Evolutionary conservation across 495 filamentous ascomycete species (phyloP).

Genomic region (Xylaria castorea): DNA sequence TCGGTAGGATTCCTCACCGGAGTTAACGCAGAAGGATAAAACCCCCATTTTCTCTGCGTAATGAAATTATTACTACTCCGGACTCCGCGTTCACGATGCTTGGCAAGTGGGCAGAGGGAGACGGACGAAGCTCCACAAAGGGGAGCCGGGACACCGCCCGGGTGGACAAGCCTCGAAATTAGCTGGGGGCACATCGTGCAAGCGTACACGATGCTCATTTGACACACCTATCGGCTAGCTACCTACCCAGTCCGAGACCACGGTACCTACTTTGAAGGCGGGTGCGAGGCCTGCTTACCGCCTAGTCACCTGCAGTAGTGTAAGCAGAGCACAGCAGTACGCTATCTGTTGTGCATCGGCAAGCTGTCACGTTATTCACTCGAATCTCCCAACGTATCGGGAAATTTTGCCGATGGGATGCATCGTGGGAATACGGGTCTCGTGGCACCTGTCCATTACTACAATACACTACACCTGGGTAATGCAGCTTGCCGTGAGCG

Average conservation of each 20-base stretch:
- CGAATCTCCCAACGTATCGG: neutral
- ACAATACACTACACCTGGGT: neutral
- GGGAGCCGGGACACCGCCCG: constrained; percentile 10
- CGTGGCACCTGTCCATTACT: constrained; percentile 11
- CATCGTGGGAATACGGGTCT: neutral
- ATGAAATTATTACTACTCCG: constrained; percentile 10
- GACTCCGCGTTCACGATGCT: constrained; percentile 23
- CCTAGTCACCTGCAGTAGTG: constrained; percentile 15
- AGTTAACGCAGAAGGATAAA: neutral
- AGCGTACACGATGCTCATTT: constrained; percentile 11
- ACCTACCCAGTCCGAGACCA: constrained; percentile 8
- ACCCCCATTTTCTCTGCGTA: neutral
- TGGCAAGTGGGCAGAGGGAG: constrained; percentile 17
- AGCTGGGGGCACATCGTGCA: constrained; percentile 8
- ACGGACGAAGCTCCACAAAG: constrained; percentile 18
- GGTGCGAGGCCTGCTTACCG: neutral
- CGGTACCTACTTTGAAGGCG: neutral
- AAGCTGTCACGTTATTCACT: constrained; percentile 20
- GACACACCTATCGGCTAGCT: neutral
- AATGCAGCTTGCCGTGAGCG: neutral
- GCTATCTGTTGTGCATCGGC: constrained; percentile 7
- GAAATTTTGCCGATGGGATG: constrained; percentile 1
- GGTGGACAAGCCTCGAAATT: constrained; percentile 1
- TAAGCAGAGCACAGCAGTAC: neutral
- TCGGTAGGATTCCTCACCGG: constrained; percentile 2